Evolutionary conservation across 1,284 basidiomycete species (phyloP).

Genomic region (Rhizoctonia solani): DNA sequence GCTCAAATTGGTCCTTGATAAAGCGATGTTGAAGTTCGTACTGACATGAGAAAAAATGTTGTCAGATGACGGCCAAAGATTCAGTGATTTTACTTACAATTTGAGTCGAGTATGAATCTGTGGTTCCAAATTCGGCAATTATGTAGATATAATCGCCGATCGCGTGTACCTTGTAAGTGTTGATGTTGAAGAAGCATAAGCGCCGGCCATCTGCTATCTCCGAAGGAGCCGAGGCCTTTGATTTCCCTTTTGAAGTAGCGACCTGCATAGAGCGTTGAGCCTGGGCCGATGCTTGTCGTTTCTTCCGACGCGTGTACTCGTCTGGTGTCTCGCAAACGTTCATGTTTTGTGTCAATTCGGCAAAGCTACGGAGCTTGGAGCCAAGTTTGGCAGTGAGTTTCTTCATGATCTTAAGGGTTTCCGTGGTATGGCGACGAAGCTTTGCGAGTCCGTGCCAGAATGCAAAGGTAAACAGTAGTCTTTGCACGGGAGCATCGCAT

Average conservation of each 20-base stretch:
- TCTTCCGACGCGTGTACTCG: no score
- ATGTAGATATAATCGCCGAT: conserved; percentile 45
- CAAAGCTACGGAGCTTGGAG: conserved; percentile 10
- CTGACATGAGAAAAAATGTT: conserved; percentile 9
- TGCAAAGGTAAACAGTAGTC: conserved; percentile 43
- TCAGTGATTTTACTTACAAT: conserved; percentile 39
- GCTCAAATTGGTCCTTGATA: conserved; percentile 38
- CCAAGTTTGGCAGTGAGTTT: conserved; percentile 41
- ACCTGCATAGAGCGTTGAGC: no score
- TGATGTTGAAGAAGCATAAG: conserved; percentile 41
- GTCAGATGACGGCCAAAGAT: background rate
- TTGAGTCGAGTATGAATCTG: conserved; percentile 47
- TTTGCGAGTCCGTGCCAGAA: conserved; percentile 48
- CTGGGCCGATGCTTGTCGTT: no score
- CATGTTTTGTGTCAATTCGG: no score
- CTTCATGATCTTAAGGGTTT: conserved; percentile 42
- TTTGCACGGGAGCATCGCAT: conserved; percentile 41
- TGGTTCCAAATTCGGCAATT: conserved; percentile 46
- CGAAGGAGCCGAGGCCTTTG: no score
- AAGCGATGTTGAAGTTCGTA: conserved; percentile 38
- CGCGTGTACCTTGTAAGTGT: conserved; percentile 46
- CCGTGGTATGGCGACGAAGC: conserved; percentile 45
- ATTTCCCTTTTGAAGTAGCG: no score
- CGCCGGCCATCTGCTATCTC: background rate
- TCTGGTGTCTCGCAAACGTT: no score